Conservation (phyloP, 352 stramenopile genomes). For the Globisporangium nunn region DNA sequence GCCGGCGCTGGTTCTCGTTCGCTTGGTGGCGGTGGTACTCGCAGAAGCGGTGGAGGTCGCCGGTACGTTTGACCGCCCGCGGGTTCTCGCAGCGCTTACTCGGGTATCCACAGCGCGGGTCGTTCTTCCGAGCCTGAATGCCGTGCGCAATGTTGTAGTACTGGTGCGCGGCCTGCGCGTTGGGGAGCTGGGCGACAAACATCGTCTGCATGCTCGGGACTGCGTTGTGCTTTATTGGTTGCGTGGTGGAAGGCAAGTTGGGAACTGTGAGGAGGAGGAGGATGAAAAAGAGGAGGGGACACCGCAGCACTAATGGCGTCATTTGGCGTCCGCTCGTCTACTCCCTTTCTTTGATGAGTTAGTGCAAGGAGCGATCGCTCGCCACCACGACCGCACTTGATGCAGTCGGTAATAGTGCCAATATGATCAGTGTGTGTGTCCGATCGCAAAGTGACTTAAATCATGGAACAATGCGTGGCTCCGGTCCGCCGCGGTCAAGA, state of each 20-base stretch:
- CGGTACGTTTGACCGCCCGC: constrained; percentile 30
- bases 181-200: background rate
- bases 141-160: background rate
- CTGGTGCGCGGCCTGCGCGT: background rate
- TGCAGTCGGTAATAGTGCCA: background rate
- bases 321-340: background rate
- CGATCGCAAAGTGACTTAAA: background rate
- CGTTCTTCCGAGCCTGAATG: background rate
- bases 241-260: background rate
- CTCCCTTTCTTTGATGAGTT: no score
- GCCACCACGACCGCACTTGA: no score
- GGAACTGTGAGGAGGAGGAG: background rate
- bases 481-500: background rate
- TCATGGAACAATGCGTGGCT: background rate
- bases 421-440: background rate
- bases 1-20: constrained; percentile 61
- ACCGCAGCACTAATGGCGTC: background rate
- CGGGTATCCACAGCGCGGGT: constrained; percentile 22
- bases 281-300: no score
- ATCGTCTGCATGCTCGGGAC: background rate
- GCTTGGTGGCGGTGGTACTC: constrained; percentile 53
- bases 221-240: background rate
- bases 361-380: no score
- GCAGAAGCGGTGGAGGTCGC: constrained; percentile 48
- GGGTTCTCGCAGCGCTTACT: constrained; percentile 33